Base-by-base conservation (phyloP, 345 rosid genomes). In the Kernera saxatilis region DNA sequence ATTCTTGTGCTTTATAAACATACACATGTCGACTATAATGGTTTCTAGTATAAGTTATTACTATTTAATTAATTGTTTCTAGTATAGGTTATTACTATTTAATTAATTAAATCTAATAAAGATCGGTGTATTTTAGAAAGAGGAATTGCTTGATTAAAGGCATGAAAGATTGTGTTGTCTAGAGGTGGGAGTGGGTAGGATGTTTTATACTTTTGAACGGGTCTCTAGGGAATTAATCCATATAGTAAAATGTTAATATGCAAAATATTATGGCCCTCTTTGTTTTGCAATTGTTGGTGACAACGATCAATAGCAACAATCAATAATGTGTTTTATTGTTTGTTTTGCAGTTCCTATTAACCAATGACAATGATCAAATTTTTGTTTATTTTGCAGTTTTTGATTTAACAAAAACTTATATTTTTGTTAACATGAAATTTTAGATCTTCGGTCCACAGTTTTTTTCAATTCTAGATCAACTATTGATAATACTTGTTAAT, bases 151-250 rank as follows among this genome's bases (percentile, higher is more conserved):
- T 50, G 49, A 74, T 67, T 74, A 59, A 67, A 74, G 61, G 73
- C 71, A 67, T 39, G 62, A 74, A 74, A 73, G 71, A 73, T 73
- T 64, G 44, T 73, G 71, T 73, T 73, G 71, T 73, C 77, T 58
- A 59, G 55, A 67, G 68, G 68, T 74, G 78, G 73, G 78, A 59
- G 78, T 74, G 48, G 78, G 53, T 74, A 67, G 22, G 68, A 67
- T 74, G 78, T 67, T 58, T 56, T 57, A 26, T 50, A 30, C 78
- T 74, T 67, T 67, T 74, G 68, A 67, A 59, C 67, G 72, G 72
- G 67, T 73, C 72, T 53, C 25, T 64, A 44, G 53, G 45, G 44
- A 8, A 32, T 72, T 72, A 8, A 32, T 72, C 64, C 25, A 8
- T 44, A 23, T 33, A 33, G 40, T 62, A 62, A 25, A 25, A 40